Evolutionary conservation across 352 stramenopile species (phyloP), one percentile per base, ranked within the genome.

Genomic region (Globisporangium uncinulatum): DNA sequence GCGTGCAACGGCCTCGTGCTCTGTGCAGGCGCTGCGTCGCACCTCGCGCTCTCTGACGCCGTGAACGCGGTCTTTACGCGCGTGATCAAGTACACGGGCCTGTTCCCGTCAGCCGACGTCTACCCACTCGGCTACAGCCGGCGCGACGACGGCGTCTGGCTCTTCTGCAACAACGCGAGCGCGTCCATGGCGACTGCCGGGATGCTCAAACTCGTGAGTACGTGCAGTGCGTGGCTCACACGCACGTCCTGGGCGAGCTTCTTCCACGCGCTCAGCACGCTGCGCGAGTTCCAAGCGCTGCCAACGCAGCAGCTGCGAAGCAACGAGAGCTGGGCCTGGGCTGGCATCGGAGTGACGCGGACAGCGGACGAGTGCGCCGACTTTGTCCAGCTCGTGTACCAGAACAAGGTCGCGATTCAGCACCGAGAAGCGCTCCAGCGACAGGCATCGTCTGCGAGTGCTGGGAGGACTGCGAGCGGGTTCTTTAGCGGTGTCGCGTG

Each of bases 401-500:
- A 71, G 31, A 89, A 81, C 63, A 85, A 86, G 54, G 69, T 83
- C 51, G 69, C 76, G 36, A 51, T 87, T 1, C 73, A 77, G 21
- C 63, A 59, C 10, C 74, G 67, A n/a, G 71, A 88, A 47, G 71
- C 67, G 15, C 58, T 83, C 29, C 73, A 56, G 34, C 55, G 64
- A 6, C 69, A 76, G 59, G 70, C 72, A 24, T 43, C 60, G 13
- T 59, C 70, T 13, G 51, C 52, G n/a, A 61, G 46, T 1, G 56
- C 59, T 10, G 60, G 52, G 2, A 62, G 59, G 24, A 61, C 58
- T 19, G 64, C 10, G 9, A 37, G 70, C 17, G 66, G 71, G 4
- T 92, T 92, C 57, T 89, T 89, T 51, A 89, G 79, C 32, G 79
- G 83, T 31, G 65, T 92, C 11, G 69, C 83, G 14, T 92, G 83